Evolutionary conservation across 2,329 filamentous ascomycete genomes (phyloP).

Genomic region (Escovopsis weberi): DNA sequence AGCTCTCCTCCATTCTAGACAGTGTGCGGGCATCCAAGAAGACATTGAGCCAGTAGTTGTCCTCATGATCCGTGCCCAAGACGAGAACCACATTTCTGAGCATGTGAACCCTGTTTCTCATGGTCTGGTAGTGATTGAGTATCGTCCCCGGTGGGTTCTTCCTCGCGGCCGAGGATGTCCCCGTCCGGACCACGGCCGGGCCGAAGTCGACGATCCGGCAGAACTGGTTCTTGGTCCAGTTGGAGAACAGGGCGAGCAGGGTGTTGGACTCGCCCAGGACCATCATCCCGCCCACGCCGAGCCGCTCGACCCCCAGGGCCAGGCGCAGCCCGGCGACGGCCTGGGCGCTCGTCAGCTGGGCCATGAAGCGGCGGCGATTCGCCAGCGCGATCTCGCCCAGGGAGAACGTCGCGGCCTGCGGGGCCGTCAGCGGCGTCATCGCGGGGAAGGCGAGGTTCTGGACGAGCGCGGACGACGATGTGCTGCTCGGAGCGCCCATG

Average conservation of each 20-base stretch:
- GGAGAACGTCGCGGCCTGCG: slow-evolving; percentile 9
- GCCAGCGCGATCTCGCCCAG: slow-evolving; percentile 15
- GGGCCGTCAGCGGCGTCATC: slow-evolving; percentile 10
- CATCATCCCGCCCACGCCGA: slow-evolving; percentile 10
- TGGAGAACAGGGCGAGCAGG: background rate
- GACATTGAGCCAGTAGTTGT: slow-evolving; percentile 4
- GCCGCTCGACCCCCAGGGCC: background rate
- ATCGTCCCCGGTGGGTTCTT: slow-evolving; percentile 1
- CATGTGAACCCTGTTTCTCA: background rate
- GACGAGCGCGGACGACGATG: slow-evolving; percentile 11
- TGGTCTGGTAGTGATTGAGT: background rate
- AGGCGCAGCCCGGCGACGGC: slow-evolving; percentile 10
- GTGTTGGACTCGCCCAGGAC: background rate
- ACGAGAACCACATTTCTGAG: slow-evolving; percentile 1
- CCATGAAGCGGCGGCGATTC: slow-evolving; percentile 18
- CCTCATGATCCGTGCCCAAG: slow-evolving; percentile 4
- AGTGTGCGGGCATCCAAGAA: slow-evolving; percentile 1
- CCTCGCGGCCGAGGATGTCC: background rate
- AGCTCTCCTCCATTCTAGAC: slow-evolving; percentile 2
- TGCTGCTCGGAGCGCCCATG: slow-evolving; percentile 3
- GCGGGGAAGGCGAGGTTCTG: slow-evolving; percentile 14
- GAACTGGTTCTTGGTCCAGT: background rate
- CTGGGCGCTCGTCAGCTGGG: slow-evolving; percentile 21
- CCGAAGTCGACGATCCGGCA: slow-evolving; percentile 3
- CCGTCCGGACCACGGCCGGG: background rate